These are phyloP conservation scores for Galeopsis tetrahit DNA, from an alignment of 257 asterid genomes.

Conservation along the genomic window DNA sequence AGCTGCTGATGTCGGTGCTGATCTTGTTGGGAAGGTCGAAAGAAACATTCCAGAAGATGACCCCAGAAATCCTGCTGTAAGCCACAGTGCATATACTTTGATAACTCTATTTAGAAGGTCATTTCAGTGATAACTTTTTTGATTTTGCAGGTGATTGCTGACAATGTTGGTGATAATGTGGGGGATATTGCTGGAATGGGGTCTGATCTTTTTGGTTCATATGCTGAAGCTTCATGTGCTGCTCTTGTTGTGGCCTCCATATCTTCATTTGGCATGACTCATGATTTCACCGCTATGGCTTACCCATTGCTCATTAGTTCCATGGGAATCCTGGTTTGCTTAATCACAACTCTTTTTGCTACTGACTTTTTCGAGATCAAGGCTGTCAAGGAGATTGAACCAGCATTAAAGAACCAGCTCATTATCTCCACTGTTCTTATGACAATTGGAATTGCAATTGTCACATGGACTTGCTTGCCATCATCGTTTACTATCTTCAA, in stretches of 20 bases:
- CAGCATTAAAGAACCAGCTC: constrained; percentile 75
- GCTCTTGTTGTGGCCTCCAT: constrained; percentile 76
- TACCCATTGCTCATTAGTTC: constrained; percentile 86
- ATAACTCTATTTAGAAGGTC: constrained; percentile 14
- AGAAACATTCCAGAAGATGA: constrained; percentile 66
- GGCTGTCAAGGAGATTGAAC: constrained; percentile 63
- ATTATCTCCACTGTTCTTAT: constrained; percentile 80
- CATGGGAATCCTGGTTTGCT: constrained; percentile 83
- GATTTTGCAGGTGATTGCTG: constrained; percentile 83
- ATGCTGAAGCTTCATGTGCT: constrained; percentile 73
- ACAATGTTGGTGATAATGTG: constrained; percentile 92
- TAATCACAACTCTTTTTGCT: constrained; percentile 77
- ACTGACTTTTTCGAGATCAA: constrained; percentile 62
- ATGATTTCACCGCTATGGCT: constrained; percentile 83
- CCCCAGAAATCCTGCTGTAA: constrained; percentile 67
- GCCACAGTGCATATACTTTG: constrained; percentile 16
- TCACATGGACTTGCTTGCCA: constrained; percentile 78
- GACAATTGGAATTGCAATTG: constrained; percentile 77
- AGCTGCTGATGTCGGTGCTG: constrained; percentile 68
- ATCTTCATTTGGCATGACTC: constrained; percentile 64
- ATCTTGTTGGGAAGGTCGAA: constrained; percentile 63
- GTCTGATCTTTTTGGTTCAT: constrained; percentile 72
- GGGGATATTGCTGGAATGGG: constrained; percentile 98
- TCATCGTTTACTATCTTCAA: constrained; percentile 79
- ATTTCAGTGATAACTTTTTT: constrained; percentile 32